phyloP scores from a whole-genome alignment of 768 basidiomycete species.

The Leccinum incarnatum region DNA sequence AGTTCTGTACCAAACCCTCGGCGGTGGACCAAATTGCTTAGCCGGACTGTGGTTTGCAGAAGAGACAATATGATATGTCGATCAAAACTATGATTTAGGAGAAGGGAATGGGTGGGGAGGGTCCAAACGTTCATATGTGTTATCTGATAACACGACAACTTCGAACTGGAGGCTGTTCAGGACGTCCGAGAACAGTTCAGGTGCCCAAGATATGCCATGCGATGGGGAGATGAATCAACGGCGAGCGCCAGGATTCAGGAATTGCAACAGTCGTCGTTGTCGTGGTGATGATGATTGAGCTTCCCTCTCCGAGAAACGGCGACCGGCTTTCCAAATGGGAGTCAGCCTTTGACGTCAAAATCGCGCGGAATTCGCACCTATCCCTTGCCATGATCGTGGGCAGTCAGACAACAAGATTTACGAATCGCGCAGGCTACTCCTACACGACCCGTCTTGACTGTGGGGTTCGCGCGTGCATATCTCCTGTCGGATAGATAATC shows the following conservation, averaged over 20 bases:
- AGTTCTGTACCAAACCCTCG: not conserved
- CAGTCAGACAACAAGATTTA: not conserved
- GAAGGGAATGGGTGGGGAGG: not conserved
- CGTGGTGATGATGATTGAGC: not conserved
- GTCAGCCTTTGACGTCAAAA: not conserved
- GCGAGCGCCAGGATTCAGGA: not conserved
- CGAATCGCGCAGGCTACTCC: not conserved
- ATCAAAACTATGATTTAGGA: not conserved
- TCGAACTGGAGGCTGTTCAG: not conserved
- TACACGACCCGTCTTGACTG: conserved; percentile 3
- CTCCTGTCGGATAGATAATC: not conserved
- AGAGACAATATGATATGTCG: not conserved
- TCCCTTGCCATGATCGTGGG: not conserved
- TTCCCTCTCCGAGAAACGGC: not conserved
- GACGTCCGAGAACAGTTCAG: not conserved
- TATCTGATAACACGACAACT: not conserved
- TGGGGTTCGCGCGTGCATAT: conserved; percentile 3
- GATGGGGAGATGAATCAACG: not conserved
- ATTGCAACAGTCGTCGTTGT: not conserved
- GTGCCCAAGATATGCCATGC: not conserved
- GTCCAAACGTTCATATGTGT: not conserved
- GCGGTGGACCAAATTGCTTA: not conserved
- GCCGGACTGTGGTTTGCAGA: not conserved
- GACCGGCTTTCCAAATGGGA: conserved; percentile 8
- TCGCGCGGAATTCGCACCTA: not conserved